Percentiles rank a stretch among this genome's conserved stretches.
phyloP scores from a whole-genome alignment of 106 monocot species.

The Acorus gramineus region DNA sequence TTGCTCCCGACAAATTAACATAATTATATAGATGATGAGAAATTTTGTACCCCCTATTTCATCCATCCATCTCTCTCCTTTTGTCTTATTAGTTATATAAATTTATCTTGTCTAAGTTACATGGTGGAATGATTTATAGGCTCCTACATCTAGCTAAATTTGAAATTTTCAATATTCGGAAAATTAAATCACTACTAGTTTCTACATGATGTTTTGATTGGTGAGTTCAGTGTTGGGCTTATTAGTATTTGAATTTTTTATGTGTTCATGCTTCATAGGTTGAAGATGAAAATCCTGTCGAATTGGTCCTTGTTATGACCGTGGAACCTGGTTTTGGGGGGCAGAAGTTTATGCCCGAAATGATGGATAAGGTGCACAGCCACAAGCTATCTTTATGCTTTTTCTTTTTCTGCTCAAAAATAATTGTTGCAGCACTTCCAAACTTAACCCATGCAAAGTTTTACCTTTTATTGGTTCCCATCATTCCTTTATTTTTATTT shows the following conservation, averaged over 20 bases:
- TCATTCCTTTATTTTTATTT: neutral
- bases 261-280: slow-evolving; percentile 38
- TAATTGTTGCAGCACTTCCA: neutral
- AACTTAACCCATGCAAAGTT: too few species aligned
- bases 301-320: slow-evolving; percentile 96
- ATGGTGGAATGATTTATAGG: too few species aligned
- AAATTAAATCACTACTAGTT: too few species aligned
- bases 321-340: slow-evolving; percentile 99
- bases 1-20: too few species aligned
- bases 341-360: slow-evolving; percentile 94
- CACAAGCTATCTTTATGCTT: neutral
- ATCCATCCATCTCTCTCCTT: too few species aligned
- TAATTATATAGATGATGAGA: too few species aligned
- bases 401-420: neutral
- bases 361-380: slow-evolving; percentile 77
- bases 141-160: too few species aligned
- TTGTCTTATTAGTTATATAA: too few species aligned
- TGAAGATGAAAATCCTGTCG: slow-evolving; percentile 74
- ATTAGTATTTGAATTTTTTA: neutral
- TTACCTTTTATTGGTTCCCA: too few species aligned
- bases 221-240: neutral
- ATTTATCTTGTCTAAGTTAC: too few species aligned
- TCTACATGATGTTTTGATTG: neutral
- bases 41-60: too few species aligned
- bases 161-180: too few species aligned